Base-by-base conservation (phyloP, 768 basidiomycete genomes). In the Epithele typhae region DNA sequence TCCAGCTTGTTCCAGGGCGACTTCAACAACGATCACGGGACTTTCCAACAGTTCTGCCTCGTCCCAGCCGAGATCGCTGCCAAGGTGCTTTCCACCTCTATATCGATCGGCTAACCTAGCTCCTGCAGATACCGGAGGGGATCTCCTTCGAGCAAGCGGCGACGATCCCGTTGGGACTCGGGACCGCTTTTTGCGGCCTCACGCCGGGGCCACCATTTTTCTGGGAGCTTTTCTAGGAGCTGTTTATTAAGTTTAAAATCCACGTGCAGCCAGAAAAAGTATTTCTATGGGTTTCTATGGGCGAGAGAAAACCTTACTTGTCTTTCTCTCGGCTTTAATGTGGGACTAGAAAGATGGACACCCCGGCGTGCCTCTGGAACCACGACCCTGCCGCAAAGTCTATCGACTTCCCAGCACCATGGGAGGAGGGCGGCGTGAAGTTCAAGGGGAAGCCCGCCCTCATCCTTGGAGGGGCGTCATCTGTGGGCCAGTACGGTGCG, bases 41-140 rank as follows among this genome's bases (percentile, higher is more conserved):
- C 47, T 0, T 58, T 55, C 43, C 64, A 65, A 30, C 52, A 56
- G 37, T 61, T 59, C 25, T 39, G 55, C 5, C 33, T 57, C 5
- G 36, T 56, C n/a, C 45, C 51, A 17, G 59, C 57, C 15, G 49
- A 56, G 17, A 33, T 58, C 33, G 36, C 46, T 10, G 57, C 52
- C 10, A 60, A 58, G 38, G 53, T 65, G 15, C 58, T 42, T 38
- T 56, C 0, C 24, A 53, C 14, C 50, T 55, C n/a, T n/a, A n/a
- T n/a, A n/a, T n/a, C n/a, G n/a, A n/a, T n/a, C n/a, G n/a, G n/a
- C n/a, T n/a, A 52, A 47, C 10, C 59, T 57, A 10, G 3, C 52
- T 61, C 11, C 58, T 55, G 25, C 33, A 52, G 52, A 37, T 53
- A 8, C 52, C 52, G 14, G 40, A 37, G 2, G 37, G 25, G 15